Evolutionary conservation across 345 rosid species (phyloP).

Genomic region (Euphorbia peplus): DNA sequence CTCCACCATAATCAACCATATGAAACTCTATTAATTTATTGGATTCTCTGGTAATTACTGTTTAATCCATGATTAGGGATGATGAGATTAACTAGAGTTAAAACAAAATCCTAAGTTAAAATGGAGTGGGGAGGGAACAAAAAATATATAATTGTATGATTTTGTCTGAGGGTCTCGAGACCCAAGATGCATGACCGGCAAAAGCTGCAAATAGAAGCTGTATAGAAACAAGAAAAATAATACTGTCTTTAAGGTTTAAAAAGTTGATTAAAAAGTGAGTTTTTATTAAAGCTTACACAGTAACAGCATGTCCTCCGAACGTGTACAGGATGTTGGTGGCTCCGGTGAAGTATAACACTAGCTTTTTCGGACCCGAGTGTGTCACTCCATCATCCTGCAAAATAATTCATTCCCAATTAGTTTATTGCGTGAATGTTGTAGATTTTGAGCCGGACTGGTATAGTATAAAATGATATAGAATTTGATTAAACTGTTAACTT

Average conservation of each 20-base stretch:
- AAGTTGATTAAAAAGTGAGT: neutral
- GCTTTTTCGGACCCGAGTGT: slow-evolving; percentile 73
- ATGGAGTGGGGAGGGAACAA: slow-evolving; percentile 5
- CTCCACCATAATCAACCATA: too few species aligned
- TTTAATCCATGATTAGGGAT: slow-evolving; percentile 18
- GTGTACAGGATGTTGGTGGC: slow-evolving; percentile 98
- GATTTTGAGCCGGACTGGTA: too few species aligned
- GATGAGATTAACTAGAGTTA: too few species aligned
- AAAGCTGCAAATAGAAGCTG: slow-evolving; percentile 90
- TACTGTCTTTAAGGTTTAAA: neutral
- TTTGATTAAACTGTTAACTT: too few species aligned
- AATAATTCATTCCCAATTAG: too few species aligned
- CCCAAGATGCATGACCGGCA: slow-evolving; percentile 62
- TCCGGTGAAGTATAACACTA: slow-evolving; percentile 96
- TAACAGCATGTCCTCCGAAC: slow-evolving; percentile 98
- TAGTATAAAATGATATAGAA: too few species aligned
- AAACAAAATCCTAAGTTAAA: too few species aligned
- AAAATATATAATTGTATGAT: slow-evolving; percentile 27
- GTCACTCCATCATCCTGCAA: slow-evolving; percentile 57
- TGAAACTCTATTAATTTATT: neutral
- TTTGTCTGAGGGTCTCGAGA: slow-evolving; percentile 44
- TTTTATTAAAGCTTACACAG: slow-evolving; percentile 97
- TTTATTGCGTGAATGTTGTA: too few species aligned
- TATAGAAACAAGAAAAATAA: slow-evolving; percentile 38
- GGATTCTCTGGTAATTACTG: slow-evolving; percentile 2